Evolutionary conservation across 352 stramenopile genomes (phyloP).

Genomic region (Phytophthora pini): DNA sequence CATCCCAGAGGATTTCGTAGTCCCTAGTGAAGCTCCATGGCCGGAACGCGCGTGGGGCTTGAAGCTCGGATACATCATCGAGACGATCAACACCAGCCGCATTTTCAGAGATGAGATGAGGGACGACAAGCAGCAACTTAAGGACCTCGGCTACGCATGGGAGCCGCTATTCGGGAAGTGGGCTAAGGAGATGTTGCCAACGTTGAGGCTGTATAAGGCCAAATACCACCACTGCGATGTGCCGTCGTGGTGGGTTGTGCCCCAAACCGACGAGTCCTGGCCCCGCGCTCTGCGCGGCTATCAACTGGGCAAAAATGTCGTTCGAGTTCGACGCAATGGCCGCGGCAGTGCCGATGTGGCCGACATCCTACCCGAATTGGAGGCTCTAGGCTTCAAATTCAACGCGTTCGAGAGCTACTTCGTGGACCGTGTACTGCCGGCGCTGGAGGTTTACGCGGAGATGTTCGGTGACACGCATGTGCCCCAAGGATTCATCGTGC

Average conservation of each 20-base stretch:
- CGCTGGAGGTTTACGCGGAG: slow-evolving; percentile 85
- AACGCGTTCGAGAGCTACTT: slow-evolving; percentile 70
- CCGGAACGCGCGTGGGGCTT: slow-evolving; percentile 43
- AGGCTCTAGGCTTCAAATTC: slow-evolving; percentile 75
- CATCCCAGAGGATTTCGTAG: slow-evolving; percentile 60
- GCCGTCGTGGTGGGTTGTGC: slow-evolving; percentile 68
- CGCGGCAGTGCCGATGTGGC: slow-evolving; percentile 45
- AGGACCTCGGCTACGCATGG: slow-evolving; percentile 64
- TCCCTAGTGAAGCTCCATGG: slow-evolving; percentile 61
- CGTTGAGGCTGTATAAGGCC: slow-evolving; percentile 81
- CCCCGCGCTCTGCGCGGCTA: slow-evolving; percentile 79
- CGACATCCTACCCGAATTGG: slow-evolving; percentile 62
- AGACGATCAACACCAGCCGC: slow-evolving; percentile 44
- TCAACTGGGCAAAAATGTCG: slow-evolving; percentile 86
- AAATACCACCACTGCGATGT: slow-evolving; percentile 91
- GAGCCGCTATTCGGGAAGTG: slow-evolving; percentile 67
- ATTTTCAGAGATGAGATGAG: slow-evolving; percentile 57
- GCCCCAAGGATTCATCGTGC: slow-evolving; percentile 91
- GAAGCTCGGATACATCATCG: slow-evolving; percentile 64
- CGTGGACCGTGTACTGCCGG: slow-evolving; percentile 63
- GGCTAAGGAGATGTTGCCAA: slow-evolving; percentile 61
- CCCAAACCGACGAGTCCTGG: slow-evolving; percentile 57
- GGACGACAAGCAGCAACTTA: slow-evolving; percentile 43
- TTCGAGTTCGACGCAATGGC: slow-evolving; percentile 59
- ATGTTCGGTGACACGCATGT: slow-evolving; percentile 90